Evolutionary conservation across 805 yeast genomes (phyloP).

Genomic region (Sungouiella thailandica): DNA sequence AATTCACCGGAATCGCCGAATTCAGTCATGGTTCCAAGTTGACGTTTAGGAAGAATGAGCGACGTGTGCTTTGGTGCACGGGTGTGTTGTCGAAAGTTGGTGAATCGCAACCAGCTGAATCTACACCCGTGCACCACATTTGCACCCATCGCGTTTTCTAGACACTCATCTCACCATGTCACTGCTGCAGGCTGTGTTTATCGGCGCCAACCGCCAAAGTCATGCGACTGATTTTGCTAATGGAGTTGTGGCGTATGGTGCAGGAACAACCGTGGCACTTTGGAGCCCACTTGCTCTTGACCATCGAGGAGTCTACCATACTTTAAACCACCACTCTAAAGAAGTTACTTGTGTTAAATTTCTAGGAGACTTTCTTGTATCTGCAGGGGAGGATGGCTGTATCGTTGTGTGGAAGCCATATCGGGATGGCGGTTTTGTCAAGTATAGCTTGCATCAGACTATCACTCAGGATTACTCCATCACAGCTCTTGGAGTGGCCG

Average conservation of each 20-base stretch:
- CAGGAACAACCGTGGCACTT: conserved; percentile 58
- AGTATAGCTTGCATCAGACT: conserved; percentile 26
- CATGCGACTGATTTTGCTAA: conserved; percentile 51
- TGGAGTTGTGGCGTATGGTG: conserved; percentile 62
- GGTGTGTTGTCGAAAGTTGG: no score
- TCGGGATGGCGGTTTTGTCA: conserved; percentile 10
- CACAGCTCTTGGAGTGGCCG: conserved; percentile 44
- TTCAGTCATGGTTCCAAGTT: conserved; percentile 25
- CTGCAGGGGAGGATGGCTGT: conserved; percentile 64
- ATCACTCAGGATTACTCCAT: conserved; percentile 42
- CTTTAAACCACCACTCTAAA: conserved; percentile 57
- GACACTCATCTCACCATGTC: background rate
- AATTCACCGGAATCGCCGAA: conserved; percentile 46
- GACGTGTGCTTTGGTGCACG: conserved; percentile 2
- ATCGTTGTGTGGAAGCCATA: conserved; percentile 55
- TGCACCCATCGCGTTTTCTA: conserved; percentile 5
- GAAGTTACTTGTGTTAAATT: conserved; percentile 64
- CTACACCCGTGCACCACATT: conserved; percentile 3
- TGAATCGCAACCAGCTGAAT: no score
- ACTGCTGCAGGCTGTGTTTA: conserved; percentile 52
- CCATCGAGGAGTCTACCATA: conserved; percentile 44
- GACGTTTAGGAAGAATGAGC: background rate
- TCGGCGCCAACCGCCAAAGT: conserved; percentile 69
- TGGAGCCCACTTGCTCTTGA: conserved; percentile 52
- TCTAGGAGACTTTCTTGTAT: conserved; percentile 43